These are phyloP conservation scores for Venturia carpophila DNA, from an alignment of 2,329 filamentous ascomycete genomes.

Conservation along the genomic window DNA sequence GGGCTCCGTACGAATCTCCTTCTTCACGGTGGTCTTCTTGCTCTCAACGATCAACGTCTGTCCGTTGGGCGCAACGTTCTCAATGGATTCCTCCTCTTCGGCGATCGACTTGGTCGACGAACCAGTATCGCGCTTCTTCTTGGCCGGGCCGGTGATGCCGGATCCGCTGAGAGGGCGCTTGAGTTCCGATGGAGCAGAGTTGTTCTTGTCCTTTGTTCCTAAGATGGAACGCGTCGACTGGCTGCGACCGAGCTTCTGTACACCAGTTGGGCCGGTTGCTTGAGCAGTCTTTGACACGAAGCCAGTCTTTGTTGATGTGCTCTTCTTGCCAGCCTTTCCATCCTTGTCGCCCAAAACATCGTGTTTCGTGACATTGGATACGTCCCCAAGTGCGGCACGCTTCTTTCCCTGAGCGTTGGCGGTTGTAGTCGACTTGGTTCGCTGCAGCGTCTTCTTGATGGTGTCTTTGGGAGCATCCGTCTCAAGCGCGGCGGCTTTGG, in stretches of 20 bases:
- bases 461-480: slow-evolving; percentile 29
- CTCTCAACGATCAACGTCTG: slow-evolving; percentile 50
- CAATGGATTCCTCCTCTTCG: slow-evolving; percentile 48
- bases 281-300: slow-evolving; percentile 71
- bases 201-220: slow-evolving; percentile 63
- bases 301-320: slow-evolving; percentile 48
- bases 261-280: slow-evolving; percentile 69
- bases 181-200: slow-evolving; percentile 43
- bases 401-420: slow-evolving; percentile 50
- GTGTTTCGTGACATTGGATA: slow-evolving; percentile 87
- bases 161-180: slow-evolving; percentile 70
- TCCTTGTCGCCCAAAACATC: slow-evolving; percentile 41
- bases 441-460: slow-evolving; percentile 43
- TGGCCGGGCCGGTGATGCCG: slow-evolving; percentile 52
- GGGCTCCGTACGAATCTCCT: slow-evolving; percentile 23
- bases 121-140: slow-evolving; percentile 61
- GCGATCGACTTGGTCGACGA: slow-evolving; percentile 46
- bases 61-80: slow-evolving; percentile 64
- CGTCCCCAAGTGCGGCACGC: slow-evolving; percentile 81
- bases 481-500: slow-evolving; percentile 69
- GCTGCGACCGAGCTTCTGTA: slow-evolving; percentile 62
- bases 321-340: slow-evolving; percentile 65
- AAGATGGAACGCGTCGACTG: slow-evolving; percentile 56
- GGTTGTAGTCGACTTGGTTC: slow-evolving; percentile 42
- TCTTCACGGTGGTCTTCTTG: slow-evolving; percentile 36